A percentile compares a stretch with the other conserved stretches of the same genome.
phyloP scores from a whole-genome alignment of 257 asterid genomes.

The Scutellaria baicalensis region DNA sequence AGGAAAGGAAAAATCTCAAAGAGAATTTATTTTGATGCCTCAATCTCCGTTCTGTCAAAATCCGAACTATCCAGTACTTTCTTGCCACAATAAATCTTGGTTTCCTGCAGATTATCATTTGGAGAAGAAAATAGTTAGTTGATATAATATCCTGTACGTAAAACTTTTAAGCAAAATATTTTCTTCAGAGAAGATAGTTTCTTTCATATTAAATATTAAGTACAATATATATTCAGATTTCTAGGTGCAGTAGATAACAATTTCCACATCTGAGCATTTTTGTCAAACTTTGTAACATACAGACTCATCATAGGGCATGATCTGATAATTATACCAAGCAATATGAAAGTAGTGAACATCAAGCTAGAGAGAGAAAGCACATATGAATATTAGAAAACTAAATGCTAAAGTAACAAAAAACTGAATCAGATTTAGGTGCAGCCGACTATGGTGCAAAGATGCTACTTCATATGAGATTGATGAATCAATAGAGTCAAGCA shows the following conservation, averaged over 20 bases:
- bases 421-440: neutral
- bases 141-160: neutral
- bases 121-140: neutral
- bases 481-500: neutral
- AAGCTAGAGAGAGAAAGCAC: neutral
- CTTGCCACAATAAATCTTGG: constrained; percentile 14
- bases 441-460: neutral
- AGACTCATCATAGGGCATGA: neutral
- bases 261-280: neutral
- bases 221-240: neutral
- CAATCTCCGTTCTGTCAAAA: constrained; percentile 17
- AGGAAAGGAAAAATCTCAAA: neutral
- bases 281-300: constrained; percentile 3
- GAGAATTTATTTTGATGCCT: constrained; percentile 4
- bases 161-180: neutral
- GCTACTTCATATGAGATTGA: constrained; percentile 1
- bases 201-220: neutral
- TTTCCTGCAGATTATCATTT: constrained; percentile 21
- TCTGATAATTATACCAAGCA: neutral
- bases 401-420: neutral
- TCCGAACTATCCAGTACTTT: constrained; percentile 14
- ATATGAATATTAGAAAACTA: neutral
- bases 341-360: neutral
- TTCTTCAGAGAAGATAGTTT: too few relatives aligned
- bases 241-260: neutral